Percentiles rank a stretch among this genome's conserved stretches.
Evolutionary conservation across 306 rosid species (phyloP).

Genomic region (Cyamopsis tetragonoloba): DNA sequence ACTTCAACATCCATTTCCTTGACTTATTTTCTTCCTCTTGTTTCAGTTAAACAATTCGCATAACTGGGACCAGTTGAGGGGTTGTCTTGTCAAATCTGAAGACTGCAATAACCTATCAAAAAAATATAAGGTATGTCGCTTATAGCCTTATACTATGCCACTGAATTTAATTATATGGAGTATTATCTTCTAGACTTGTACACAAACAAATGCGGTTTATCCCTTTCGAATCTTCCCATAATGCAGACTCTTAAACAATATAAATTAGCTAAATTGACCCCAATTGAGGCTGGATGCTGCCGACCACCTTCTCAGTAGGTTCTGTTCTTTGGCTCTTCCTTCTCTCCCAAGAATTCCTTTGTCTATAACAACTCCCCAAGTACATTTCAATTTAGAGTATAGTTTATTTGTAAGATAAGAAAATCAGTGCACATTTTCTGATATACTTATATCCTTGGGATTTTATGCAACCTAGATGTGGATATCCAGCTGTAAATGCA

Average conservation of each 20-base stretch:
- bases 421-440: constrained; percentile 2
- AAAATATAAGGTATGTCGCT: constrained; percentile 62
- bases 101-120: constrained; percentile 72
- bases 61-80: constrained; percentile 73
- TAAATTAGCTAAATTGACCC: constrained; percentile 69
- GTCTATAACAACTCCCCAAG: neutral
- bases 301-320: constrained; percentile 92
- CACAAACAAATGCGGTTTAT: neutral
- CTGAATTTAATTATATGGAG: neutral
- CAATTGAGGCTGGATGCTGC: constrained; percentile 93
- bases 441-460: constrained; percentile 24
- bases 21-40: neutral
- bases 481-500: constrained; percentile 91
- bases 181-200: constrained; percentile 11
- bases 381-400: constrained; percentile 21
- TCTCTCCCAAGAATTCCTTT: neutral
- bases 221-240: neutral
- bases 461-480: constrained; percentile 57
- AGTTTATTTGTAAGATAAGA: constrained; percentile 10
- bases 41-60: constrained; percentile 76
- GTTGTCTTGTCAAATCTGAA: constrained; percentile 82
- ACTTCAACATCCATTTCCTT: constrained; percentile 15
- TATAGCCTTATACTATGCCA: constrained; percentile 11
- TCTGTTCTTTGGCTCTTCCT: constrained; percentile 13
- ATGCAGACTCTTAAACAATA: constrained; percentile 71